Evolutionary conservation across 148 eudicot genomes (phyloP), one percentile per base, ranked within the genome.

Genomic region (Amaranthus palmeri): DNA sequence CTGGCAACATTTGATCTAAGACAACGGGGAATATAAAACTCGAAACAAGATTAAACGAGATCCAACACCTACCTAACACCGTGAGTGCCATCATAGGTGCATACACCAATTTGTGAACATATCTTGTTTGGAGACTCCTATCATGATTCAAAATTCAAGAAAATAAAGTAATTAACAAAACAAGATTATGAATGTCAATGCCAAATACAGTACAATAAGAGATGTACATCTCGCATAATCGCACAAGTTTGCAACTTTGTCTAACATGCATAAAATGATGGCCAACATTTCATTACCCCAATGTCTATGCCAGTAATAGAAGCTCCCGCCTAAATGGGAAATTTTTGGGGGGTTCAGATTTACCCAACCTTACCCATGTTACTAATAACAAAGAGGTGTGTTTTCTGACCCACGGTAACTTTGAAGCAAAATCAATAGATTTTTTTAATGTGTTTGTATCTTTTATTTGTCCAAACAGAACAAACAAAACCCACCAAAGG

Each of bases 71-170:
- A 93, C 98, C 98, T 91, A 42, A 91, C 92, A 76, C 88, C 84
- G 40, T 47, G 96, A 69, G 87, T 55, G 54, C 98, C 97, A 80
- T 93, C 91, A 70, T 86, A 93, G 61, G 88, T 73, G 84, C 98
- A 95, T 61, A 95, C 78, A 47, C 91, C 90, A 58, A 95, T 81
- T 74, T 83, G 90, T 50, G 99, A 95, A 79, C 99, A 95, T 58
- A 95, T 81, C 86, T 83, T 92, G 73, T 92, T 72, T 11, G 99
- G 92, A 45, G 78, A 82, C 11, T 70, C 85, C 99, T 95, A 82
- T 66, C 54, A 69, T 54, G 67, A 48, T 13, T 25, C 18, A 69
- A 59, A 69, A 48, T 13, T 13, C 18, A 17, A 54, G 18, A 55
- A 54, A 54, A 41, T 48, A 71, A 42, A 67, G n/a, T 65, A 49